phyloP scores from a whole-genome alignment of 805 yeast species.

The Pichia heedii region DNA sequence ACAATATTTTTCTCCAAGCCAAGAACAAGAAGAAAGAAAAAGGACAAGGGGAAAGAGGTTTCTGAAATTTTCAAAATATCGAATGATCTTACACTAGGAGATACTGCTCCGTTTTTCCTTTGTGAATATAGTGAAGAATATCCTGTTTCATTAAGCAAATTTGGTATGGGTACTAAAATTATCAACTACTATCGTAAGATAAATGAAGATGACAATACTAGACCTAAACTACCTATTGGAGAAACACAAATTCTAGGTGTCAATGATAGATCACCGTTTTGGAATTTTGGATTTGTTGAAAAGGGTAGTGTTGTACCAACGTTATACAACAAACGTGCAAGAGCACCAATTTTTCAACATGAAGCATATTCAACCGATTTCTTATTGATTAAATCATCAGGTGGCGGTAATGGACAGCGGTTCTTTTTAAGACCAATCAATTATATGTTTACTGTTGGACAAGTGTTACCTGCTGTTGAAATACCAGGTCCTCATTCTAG shows the following conservation, averaged over 20 bases:
- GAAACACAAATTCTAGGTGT: constrained; percentile 95
- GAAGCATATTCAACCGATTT: constrained; percentile 75
- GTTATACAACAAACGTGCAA: constrained; percentile 76
- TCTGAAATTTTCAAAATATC: constrained; percentile 65
- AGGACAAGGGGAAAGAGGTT: constrained; percentile 76
- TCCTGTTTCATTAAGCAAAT: constrained; percentile 74
- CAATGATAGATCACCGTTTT: constrained; percentile 92
- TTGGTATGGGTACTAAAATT: constrained; percentile 93
- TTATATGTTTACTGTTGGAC: constrained; percentile 81
- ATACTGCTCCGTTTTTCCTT: constrained; percentile 65
- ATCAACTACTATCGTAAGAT: constrained; percentile 88
- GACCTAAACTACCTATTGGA: constrained; percentile 85
- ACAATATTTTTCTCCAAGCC: constrained; percentile 65
- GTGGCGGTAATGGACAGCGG: constrained; percentile 59
- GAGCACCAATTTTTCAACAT: constrained; percentile 92
- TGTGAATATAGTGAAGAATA: constrained; percentile 87
- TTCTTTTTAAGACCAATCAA: constrained; percentile 63
- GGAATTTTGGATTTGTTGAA: constrained; percentile 97
- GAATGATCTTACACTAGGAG: constrained; percentile 74
- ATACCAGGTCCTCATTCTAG: constrained; percentile 97
- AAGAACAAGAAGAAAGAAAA: constrained; percentile 75
- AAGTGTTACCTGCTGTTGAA: constrained; percentile 84
- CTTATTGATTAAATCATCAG: constrained; percentile 67
- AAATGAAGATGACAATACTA: constrained; percentile 65
- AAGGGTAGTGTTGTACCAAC: constrained; percentile 93